A percentile compares a stretch with the other conserved stretches of the same genome.
Evolutionary conservation across 805 yeast species (phyloP).

Genomic region (Candida koratica): DNA sequence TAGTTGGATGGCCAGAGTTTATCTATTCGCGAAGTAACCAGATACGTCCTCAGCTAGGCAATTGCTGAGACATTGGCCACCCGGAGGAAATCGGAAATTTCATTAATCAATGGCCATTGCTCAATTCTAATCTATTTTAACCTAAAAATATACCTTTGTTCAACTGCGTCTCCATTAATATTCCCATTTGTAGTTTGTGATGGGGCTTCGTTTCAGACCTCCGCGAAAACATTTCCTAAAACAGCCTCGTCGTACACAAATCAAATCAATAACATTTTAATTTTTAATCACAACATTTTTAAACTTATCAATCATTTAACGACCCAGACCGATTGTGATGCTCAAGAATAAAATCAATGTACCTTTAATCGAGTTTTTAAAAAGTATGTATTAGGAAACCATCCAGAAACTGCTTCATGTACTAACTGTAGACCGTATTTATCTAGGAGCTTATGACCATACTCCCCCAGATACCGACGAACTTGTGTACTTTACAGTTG

Average conservation of each 20-base stretch:
- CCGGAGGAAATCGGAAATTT: too few species aligned
- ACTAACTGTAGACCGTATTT: slow-evolving; percentile 57
- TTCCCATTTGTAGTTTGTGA: too few species aligned
- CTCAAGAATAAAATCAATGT: slow-evolving; percentile 16
- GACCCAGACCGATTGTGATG: slow-evolving; percentile 1
- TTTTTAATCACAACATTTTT: slow-evolving; percentile 7
- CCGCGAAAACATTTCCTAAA: slow-evolving; percentile 8
- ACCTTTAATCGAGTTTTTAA: slow-evolving; percentile 42
- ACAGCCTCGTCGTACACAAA: slow-evolving; percentile 8
- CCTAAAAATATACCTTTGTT: too few species aligned
- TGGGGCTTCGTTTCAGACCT: too few species aligned
- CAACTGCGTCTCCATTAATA: too few species aligned
- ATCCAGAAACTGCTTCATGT: background rate
- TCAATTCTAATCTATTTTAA: too few species aligned
- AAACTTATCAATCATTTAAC: slow-evolving; percentile 4
- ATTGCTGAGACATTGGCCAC: too few species aligned
- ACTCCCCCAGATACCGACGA: slow-evolving; percentile 74
- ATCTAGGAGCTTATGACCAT: slow-evolving; percentile 83
- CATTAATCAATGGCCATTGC: too few species aligned
- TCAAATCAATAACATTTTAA: slow-evolving; percentile 13
- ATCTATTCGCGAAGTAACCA: too few species aligned
- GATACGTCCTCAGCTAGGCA: too few species aligned
- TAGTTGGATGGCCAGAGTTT: too few species aligned
- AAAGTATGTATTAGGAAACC: slow-evolving; percentile 32
- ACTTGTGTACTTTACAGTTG: slow-evolving; percentile 83